phyloP scores from a whole-genome alignment of 1,139 yeast species.

The Spathaspora sp. region DNA sequence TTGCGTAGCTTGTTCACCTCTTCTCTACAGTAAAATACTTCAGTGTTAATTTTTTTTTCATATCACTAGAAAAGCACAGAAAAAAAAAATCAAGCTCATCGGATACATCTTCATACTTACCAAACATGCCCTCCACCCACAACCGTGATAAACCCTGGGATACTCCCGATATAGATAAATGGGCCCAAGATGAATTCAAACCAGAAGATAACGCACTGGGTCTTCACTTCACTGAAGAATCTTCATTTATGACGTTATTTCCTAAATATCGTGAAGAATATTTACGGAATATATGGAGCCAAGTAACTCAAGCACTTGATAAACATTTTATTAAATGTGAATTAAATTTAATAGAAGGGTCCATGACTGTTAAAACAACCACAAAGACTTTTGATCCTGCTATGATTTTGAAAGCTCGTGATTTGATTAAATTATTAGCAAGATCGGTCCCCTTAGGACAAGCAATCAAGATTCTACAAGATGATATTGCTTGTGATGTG shows the following conservation, averaged over 20 bases:
- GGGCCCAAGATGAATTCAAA: slow-evolving; percentile 86
- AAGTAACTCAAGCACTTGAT: slow-evolving; percentile 79
- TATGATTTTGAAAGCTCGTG: slow-evolving; percentile 89
- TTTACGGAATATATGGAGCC: slow-evolving; percentile 88
- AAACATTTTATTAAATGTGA: slow-evolving; percentile 75
- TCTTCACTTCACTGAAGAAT: slow-evolving; percentile 86
- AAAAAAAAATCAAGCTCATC: slow-evolving; percentile 13
- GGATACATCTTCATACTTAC: slow-evolving; percentile 2
- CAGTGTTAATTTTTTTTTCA: not conserved
- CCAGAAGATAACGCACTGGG: slow-evolving; percentile 90
- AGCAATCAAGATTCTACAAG: slow-evolving; percentile 87
- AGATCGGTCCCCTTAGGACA: slow-evolving; percentile 98
- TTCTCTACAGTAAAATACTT: not conserved
- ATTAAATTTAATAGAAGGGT: slow-evolving; percentile 89
- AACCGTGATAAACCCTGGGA: slow-evolving; percentile 98
- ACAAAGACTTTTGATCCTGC: slow-evolving; percentile 96
- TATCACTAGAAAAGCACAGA: not conserved
- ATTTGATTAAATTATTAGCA: slow-evolving; percentile 86
- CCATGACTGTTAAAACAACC: slow-evolving; percentile 96
- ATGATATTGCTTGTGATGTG: slow-evolving; percentile 93
- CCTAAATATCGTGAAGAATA: slow-evolving; percentile 96
- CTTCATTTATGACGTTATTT: slow-evolving; percentile 89
- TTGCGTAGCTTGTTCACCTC: not conserved
- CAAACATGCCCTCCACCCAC: slow-evolving; percentile 81
- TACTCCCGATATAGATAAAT: slow-evolving; percentile 90